phyloP scores from a whole-genome alignment of 139 green algal genomes.

The Ettlia oleoabundans region DNA sequence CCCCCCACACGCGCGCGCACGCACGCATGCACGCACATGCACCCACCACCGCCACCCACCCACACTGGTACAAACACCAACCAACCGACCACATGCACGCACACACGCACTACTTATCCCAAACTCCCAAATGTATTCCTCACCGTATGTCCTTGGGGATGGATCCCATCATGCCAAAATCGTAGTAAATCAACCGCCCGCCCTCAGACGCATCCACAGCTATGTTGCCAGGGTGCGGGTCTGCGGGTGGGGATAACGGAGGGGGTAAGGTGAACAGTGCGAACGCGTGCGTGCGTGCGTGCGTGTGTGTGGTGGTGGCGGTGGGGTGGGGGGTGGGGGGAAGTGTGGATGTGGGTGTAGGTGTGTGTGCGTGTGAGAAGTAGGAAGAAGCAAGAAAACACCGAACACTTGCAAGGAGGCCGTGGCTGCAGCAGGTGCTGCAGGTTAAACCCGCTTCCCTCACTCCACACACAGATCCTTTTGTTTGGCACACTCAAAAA shows the following conservation, averaged over 20 bases:
- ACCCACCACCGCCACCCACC: neutral
- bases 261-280: neutral
- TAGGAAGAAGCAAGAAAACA: no score
- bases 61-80: no score
- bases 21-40: no score
- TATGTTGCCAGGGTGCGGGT: constrained; percentile 88
- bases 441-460: neutral
- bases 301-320: no score
- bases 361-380: no score
- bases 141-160: constrained; percentile 44
- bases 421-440: no score
- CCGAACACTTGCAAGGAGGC: no score
- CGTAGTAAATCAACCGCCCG: constrained; percentile 96
- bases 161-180: constrained; percentile 86
- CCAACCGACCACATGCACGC: neutral
- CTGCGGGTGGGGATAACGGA: constrained; percentile 85
- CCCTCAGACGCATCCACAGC: constrained; percentile 81
- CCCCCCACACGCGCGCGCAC: no score
- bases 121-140: neutral
- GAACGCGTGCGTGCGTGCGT: no score
- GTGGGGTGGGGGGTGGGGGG: no score
- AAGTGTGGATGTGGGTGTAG: no score
- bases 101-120: neutral
- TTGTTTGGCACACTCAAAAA: no score
- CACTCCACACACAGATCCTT: neutral